Conservation (phyloP, 163 green algal genomes). For the Scenedesmus sp. region DNA sequence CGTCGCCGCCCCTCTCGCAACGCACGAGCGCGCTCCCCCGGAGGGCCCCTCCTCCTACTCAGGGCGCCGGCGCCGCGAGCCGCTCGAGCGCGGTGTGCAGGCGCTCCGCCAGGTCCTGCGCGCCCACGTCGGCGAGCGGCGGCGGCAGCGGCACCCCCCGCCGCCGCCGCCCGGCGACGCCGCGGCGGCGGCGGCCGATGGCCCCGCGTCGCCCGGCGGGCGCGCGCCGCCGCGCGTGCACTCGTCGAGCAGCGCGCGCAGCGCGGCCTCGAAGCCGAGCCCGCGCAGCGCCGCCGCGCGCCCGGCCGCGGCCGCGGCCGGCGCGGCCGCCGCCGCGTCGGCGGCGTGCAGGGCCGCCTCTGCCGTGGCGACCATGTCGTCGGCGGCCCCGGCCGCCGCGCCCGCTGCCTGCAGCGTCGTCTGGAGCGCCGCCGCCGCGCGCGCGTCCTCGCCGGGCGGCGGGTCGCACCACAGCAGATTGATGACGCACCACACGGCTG, state of each 20-base stretch:
- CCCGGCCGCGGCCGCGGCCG: neutral
- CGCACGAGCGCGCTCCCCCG: too few species aligned
- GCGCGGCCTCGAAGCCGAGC: constrained; percentile 35
- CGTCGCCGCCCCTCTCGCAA: too few species aligned
- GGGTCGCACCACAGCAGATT: constrained; percentile 53
- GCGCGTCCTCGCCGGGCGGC: too few species aligned
- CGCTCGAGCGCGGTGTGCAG: constrained; percentile 53
- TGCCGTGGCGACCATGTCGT: too few species aligned
- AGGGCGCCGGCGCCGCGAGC: too few species aligned
- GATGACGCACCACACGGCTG: constrained; percentile 56
- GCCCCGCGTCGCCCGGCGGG: neutral
- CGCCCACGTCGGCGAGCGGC: neutral
- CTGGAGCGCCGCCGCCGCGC: too few species aligned
- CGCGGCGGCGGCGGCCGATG: neutral
- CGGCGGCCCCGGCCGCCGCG: too few species aligned
- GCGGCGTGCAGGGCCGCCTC: neutral
- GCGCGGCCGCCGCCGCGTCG: neutral
- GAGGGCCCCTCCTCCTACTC: too few species aligned
- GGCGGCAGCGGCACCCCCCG: neutral
- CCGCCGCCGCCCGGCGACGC: neutral
- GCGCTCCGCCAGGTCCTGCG: constrained; percentile 53
- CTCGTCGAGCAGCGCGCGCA: constrained; percentile 11
- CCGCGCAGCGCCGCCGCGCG: neutral
- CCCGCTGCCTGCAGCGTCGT: neutral
- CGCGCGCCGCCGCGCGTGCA: neutral